phyloP scores from a whole-genome alignment of 2,329 filamentous ascomycete genomes.

The Colletotrichum acutatum region DNA sequence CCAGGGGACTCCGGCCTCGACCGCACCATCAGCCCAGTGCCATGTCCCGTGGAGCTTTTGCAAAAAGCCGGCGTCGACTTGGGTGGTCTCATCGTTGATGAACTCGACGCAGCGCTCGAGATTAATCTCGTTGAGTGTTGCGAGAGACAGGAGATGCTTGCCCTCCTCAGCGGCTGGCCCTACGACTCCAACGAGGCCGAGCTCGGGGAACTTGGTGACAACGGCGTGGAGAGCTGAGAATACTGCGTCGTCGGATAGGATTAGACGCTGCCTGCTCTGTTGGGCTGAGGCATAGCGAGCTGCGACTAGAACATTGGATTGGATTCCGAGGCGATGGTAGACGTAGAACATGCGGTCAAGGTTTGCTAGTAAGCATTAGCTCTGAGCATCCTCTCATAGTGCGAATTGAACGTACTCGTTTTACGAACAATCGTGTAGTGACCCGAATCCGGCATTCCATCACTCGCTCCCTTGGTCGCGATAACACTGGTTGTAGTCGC shows the following conservation, averaged over 20 bases:
- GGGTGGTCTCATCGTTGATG: background rate
- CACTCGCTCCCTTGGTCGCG: background rate
- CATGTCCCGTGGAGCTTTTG: slow-evolving; percentile 22
- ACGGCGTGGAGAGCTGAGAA: slow-evolving; percentile 36
- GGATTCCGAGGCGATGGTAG: slow-evolving; percentile 38
- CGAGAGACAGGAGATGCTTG: slow-evolving; percentile 15
- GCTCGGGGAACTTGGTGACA: slow-evolving; percentile 34
- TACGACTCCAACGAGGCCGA: slow-evolving; percentile 34
- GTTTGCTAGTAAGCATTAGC: background rate
- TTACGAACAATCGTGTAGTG: slow-evolving; percentile 16
- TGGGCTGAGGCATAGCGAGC: slow-evolving; percentile 34
- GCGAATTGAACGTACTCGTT: slow-evolving; percentile 1
- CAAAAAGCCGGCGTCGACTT: background rate
- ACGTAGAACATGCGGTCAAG: slow-evolving; percentile 37
- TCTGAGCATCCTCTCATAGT: background rate
- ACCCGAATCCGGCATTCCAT: background rate
- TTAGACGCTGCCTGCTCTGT: background rate
- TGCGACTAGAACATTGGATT: slow-evolving; percentile 39
- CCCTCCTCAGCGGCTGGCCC: slow-evolving; percentile 8
- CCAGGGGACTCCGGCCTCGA: slow-evolving; percentile 19
- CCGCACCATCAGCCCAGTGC: slow-evolving; percentile 19
- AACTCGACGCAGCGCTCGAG: slow-evolving; percentile 31
- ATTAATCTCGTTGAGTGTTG: slow-evolving; percentile 16
- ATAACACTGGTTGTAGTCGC: background rate
- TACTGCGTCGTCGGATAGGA: slow-evolving; percentile 27